Evolutionary conservation across 2,329 filamentous ascomycete genomes (phyloP).

Genomic region (Colletotrichum truncatum): DNA sequence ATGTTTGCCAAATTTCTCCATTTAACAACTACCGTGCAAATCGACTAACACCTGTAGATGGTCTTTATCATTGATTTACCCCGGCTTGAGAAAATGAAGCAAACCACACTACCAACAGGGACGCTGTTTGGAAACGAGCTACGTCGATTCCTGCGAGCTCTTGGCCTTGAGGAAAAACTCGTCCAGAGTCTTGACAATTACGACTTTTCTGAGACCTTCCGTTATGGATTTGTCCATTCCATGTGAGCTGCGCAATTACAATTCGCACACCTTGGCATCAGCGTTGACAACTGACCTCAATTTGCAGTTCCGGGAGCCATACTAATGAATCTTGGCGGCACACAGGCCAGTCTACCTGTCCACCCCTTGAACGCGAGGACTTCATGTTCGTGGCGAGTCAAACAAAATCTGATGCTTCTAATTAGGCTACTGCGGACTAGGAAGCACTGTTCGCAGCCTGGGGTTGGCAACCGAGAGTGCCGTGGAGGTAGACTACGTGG

Average conservation of each 20-base stretch:
- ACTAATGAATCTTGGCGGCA: slow-evolving; percentile 52
- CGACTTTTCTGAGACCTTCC: slow-evolving; percentile 79
- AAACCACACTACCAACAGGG: slow-evolving; percentile 42
- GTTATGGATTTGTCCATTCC: slow-evolving; percentile 84
- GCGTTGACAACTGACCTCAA: slow-evolving; percentile 33
- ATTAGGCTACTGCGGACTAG: slow-evolving; percentile 78
- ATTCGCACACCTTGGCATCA: background rate
- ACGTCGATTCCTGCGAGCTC: slow-evolving; percentile 73
- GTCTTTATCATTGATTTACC: slow-evolving; percentile 95
- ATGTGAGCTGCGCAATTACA: slow-evolving; percentile 65
- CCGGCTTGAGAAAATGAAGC: slow-evolving; percentile 52
- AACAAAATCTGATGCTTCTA: slow-evolving; percentile 31
- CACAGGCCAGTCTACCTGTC: slow-evolving; percentile 43
- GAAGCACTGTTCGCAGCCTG: slow-evolving; percentile 70
- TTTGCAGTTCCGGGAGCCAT: slow-evolving; percentile 65
- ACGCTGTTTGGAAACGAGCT: slow-evolving; percentile 74
- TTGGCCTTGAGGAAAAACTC: slow-evolving; percentile 71
- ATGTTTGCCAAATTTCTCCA: slow-evolving; percentile 60
- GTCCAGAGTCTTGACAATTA: slow-evolving; percentile 77
- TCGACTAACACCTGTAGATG: slow-evolving; percentile 56
- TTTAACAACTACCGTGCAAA: background rate
- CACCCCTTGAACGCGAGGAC: slow-evolving; percentile 16
- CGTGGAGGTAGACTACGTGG: slow-evolving; percentile 78
- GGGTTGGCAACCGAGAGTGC: slow-evolving; percentile 64
- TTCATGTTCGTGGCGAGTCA: slow-evolving; percentile 3